phyloP scores from a whole-genome alignment of 2,329 filamentous ascomycete genomes.

The Helminthosporium solani region DNA sequence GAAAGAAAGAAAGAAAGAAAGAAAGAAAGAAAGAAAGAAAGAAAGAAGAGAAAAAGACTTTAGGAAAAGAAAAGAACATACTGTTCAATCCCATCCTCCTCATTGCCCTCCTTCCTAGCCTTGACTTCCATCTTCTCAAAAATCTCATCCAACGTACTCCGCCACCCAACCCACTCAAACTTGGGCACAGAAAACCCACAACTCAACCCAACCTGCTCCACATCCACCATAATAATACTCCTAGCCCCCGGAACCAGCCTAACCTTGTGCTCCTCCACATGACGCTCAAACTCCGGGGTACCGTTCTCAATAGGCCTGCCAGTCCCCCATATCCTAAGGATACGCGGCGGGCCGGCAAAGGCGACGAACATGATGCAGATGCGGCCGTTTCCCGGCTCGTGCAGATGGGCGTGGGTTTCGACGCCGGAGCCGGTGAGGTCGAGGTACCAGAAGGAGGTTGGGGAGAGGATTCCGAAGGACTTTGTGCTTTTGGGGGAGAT shows the following conservation, averaged over 20 bases:
- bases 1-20: no score
- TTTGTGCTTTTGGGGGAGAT: slow-evolving; percentile 49
- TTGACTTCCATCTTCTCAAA: slow-evolving; percentile 44
- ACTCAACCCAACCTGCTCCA: slow-evolving; percentile 47
- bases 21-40: no score
- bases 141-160: slow-evolving; percentile 44
- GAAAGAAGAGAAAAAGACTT: neutral
- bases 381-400: slow-evolving; percentile 45
- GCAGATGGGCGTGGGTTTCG: slow-evolving; percentile 48
- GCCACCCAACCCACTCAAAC: slow-evolving; percentile 46
- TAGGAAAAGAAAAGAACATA: slow-evolving; percentile 11
- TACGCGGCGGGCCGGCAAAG: slow-evolving; percentile 45
- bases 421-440: slow-evolving; percentile 47
- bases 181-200: slow-evolving; percentile 49
- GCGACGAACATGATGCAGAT: slow-evolving; percentile 48
- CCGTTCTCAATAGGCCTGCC: slow-evolving; percentile 43
- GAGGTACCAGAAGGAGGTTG: slow-evolving; percentile 48
- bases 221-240: slow-evolving; percentile 45
- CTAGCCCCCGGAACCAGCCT: slow-evolving; percentile 40
- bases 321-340: slow-evolving; percentile 47
- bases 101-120: slow-evolving; percentile 37
- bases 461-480: slow-evolving; percentile 46
- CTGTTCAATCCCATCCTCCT: slow-evolving; percentile 45
- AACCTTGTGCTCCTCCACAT: slow-evolving; percentile 38
- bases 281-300: slow-evolving; percentile 34